These are phyloP conservation scores for Tetracentron sinense DNA, from an alignment of 164 flowering plant species.

Conservation along the genomic window DNA sequence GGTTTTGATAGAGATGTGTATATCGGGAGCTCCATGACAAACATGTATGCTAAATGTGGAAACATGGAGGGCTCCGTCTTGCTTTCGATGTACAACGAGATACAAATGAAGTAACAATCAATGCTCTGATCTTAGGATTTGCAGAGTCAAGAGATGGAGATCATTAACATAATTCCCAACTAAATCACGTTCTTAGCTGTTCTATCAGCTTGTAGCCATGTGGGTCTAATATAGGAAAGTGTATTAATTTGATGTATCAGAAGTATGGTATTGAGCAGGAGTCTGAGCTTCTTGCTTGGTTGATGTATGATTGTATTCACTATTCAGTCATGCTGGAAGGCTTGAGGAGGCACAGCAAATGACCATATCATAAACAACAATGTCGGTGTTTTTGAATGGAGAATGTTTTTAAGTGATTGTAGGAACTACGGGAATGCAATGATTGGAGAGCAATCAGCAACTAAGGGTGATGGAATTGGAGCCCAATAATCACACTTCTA, in stretches of 20 bases:
- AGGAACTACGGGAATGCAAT: slow-evolving; percentile 15
- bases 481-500: slow-evolving; percentile 20
- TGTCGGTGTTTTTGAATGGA: slow-evolving; percentile 20
- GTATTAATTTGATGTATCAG: slow-evolving; percentile 13
- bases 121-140: slow-evolving; percentile 26
- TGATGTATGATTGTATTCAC: no score
- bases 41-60: slow-evolving; percentile 33
- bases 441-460: slow-evolving; percentile 26
- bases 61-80: slow-evolving; percentile 20
- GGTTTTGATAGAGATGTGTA: slow-evolving; percentile 20
- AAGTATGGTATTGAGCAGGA: slow-evolving; percentile 16
- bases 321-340: slow-evolving; percentile 22
- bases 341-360: slow-evolving; percentile 19
- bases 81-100: slow-evolving; percentile 18
- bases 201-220: slow-evolving; percentile 31
- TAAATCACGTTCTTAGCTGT: slow-evolving; percentile 24
- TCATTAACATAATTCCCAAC: slow-evolving; percentile 19
- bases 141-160: slow-evolving; percentile 20
- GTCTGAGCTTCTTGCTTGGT: slow-evolving; percentile 19
- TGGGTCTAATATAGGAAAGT: slow-evolving; percentile 21
- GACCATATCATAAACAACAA: slow-evolving; percentile 9
- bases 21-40: slow-evolving; percentile 22
- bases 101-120: slow-evolving; percentile 17
- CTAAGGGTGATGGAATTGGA: slow-evolving; percentile 24
- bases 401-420: slow-evolving; percentile 23